phyloP scores from a whole-genome alignment of 176 grass and related monocot species.

The Eremochloa ophiuroides region DNA sequence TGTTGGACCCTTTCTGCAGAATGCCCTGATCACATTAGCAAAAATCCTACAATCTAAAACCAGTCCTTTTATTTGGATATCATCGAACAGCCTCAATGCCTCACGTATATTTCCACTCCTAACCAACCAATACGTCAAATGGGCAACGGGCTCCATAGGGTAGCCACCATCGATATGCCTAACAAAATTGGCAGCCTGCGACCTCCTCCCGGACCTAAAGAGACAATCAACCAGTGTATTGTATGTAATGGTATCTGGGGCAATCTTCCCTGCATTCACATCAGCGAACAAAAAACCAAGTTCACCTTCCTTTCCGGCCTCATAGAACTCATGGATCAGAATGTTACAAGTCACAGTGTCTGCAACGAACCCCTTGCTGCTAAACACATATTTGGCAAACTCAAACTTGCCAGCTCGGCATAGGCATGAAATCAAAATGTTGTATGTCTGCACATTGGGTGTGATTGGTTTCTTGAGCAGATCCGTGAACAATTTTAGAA shows the following conservation, averaged over 20 bases:
- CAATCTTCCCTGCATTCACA: constrained; percentile 48
- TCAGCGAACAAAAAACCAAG: constrained; percentile 61
- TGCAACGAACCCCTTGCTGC: constrained; percentile 63
- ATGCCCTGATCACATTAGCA: constrained; percentile 67
- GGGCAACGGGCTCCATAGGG: constrained; percentile 43
- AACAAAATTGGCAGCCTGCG: constrained; percentile 59
- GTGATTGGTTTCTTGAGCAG: constrained; percentile 77
- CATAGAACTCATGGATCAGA: constrained; percentile 67
- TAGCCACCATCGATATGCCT: constrained; percentile 55
- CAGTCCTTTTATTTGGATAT: constrained; percentile 54
- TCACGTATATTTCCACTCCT: constrained; percentile 46
- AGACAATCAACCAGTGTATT: constrained; percentile 66
- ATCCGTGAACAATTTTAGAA: constrained; percentile 66
- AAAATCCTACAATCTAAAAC: constrained; percentile 62
- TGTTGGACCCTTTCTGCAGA: constrained; percentile 69
- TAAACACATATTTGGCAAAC: constrained; percentile 55
- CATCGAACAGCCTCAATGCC: constrained; percentile 64
- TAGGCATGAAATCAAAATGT: constrained; percentile 66
- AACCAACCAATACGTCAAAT: constrained; percentile 72
- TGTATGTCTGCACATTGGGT: constrained; percentile 51
- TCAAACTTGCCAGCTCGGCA: constrained; percentile 71
- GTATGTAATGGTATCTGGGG: constrained; percentile 54
- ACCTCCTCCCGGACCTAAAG: constrained; percentile 59
- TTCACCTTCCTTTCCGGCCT: constrained; percentile 44
- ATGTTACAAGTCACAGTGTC: constrained; percentile 89